Evolutionary conservation across 2,329 filamentous ascomycete species (phyloP), one percentile per base, ranked within the genome.

Genomic region (Teratosphaeria nubilosa): DNA sequence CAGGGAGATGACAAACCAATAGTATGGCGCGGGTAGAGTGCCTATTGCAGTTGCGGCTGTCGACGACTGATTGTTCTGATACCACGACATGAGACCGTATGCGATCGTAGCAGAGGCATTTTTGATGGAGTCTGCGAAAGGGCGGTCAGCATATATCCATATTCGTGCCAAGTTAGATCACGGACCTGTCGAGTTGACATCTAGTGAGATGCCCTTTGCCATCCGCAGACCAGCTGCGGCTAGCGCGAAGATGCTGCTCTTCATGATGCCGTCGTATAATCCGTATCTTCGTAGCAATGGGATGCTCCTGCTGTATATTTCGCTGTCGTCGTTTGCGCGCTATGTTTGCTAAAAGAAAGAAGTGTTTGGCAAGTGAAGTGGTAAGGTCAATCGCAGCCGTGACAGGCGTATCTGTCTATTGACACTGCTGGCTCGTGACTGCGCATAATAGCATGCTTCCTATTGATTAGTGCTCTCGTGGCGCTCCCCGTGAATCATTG

Each of bases 21-120:
- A 79, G 20, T 74, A 70, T 2, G 76, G 76, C 32, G 69, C 66
- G 5, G 75, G 72, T 50, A 76, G 72, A 51, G 73, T 74, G 14
- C 76, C 77, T 16, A 74, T 59, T 1, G 64, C 61, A 11, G 61
- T 63, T 7, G 64, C 51, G n/a, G 66, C 62, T 14, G 67, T 72
- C 51, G 60, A 60, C 16, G 67, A 65, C 25, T 62, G 60, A 55
- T 73, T 73, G 63, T 70, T 71, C 22, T 66, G 57, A 58, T 74
- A 74, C 56, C 62, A 71, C 6, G 63, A 65, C 58, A 74, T 68
- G 13, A 74, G 59, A 20, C 64, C 66, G 55, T 68, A 68, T 13
- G 69, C 72, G 22, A 72, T 59, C 1, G 64, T 66, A 7, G 64
- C 59, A 20, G 72, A 66, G 24, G 70, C 68, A 54, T 59, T 62